Percentiles rank a stretch among this genome's conserved stretches.
phyloP scores from a whole-genome alignment of 306 rosid genomes.

The Myrica gale region DNA sequence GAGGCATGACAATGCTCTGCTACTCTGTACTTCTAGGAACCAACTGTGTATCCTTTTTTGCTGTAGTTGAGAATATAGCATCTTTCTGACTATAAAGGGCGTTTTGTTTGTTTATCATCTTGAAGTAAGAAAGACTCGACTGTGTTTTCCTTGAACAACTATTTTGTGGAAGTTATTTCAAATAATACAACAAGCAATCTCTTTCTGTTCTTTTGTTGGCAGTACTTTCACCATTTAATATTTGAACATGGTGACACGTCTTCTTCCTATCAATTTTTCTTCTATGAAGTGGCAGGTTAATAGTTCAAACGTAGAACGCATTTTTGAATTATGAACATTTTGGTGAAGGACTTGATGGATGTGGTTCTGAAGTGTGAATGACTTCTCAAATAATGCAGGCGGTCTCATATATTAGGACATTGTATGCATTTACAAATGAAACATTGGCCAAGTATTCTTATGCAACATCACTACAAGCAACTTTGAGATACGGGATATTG shows the following conservation, averaged over 20 bases:
- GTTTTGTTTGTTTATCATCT: not conserved
- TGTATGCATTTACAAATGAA: constrained; percentile 94
- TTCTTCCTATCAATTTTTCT: not conserved
- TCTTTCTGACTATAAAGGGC: not conserved
- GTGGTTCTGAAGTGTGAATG: constrained; percentile 31
- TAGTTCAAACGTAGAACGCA: not conserved
- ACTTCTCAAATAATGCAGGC: constrained; percentile 62
- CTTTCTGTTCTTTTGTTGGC: not conserved
- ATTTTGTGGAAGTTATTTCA: not conserved
- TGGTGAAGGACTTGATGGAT: constrained; percentile 19
- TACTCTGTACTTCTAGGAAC: not conserved
- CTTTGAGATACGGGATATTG: constrained; percentile 95
- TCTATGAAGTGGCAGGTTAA: constrained; percentile 2
- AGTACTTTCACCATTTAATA: not conserved
- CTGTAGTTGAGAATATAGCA: not conserved
- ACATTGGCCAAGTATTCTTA: constrained; percentile 97
- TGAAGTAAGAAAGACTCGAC: not conserved
- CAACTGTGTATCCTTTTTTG: not conserved
- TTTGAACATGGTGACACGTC: not conserved
- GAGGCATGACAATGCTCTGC: not conserved
- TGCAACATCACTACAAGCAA: constrained; percentile 98
- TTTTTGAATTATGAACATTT: constrained; percentile 11
- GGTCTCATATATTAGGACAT: constrained; percentile 84
- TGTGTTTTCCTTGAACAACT: not conserved
- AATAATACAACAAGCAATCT: not conserved